Evolutionary conservation across 805 yeast species (phyloP), one percentile per base, ranked within the genome.

Genomic region (Candida tibetensis): DNA sequence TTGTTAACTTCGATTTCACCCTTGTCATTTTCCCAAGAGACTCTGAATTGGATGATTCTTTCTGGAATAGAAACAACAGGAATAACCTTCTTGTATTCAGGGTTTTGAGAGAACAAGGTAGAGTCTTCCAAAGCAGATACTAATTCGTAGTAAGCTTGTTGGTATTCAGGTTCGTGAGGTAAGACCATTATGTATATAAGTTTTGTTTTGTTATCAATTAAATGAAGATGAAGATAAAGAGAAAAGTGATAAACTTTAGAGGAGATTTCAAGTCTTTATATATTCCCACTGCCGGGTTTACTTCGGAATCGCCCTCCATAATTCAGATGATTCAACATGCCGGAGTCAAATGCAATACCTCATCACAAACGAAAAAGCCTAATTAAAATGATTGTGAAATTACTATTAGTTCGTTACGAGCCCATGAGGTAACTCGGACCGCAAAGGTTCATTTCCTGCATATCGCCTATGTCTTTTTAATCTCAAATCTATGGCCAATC

Each of bases 131-230:
- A 76, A 45, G 97, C 90, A 49, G 85, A 72, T 60, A 81, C 79
- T 57, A 91, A 81, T 79, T 91, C 99, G 71, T 85, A 77, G 81
- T 85, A 88, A 57, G 99, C 99, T 80, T 91, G 99, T 72, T 90
- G 90, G 75, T 91, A 91, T 82, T 91, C 99, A 54, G 99, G 98
- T 77, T 91, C 98, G 72, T 77, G 74, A 52, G 95, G 90, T 68
- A 79, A 80, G 73, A 77, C 86, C 88, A 82, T 81, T 69, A 48
- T 32, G 25, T 31, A 7, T 16, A 6, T 23, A 23, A n/a, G 17
- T 15, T 22, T 12, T n/a, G n/a, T n/a, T n/a, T n/a, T n/a, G n/a
- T n/a, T n/a, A 15, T 8, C 4, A 31, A 13, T 10, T 21, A 21
- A 10, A 21, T 21, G 25, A 21, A 21, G 25, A 21, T 21, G 25